A percentile compares a stretch with the other conserved stretches of the same genome.
Conservation (phyloP, 2,329 filamentous ascomycete genomes). For the Neopestalotiopsis clavispora region DNA sequence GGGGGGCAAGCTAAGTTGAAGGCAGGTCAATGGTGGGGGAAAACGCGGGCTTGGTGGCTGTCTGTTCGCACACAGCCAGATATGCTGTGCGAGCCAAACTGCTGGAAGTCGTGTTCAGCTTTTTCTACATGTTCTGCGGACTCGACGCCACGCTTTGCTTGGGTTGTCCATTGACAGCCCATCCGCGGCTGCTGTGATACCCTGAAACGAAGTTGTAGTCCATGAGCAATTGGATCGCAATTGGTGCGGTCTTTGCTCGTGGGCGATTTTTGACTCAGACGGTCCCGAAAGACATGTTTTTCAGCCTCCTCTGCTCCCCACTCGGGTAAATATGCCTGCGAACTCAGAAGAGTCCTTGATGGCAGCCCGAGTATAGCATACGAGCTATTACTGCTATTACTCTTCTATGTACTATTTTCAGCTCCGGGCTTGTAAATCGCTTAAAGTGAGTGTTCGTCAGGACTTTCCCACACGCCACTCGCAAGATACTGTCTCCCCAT, state of each 20-base stretch:
- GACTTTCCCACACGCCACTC: not conserved
- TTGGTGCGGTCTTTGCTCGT: not conserved
- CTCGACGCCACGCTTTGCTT: not conserved
- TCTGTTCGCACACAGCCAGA: not conserved
- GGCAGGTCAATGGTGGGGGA: too few species aligned
- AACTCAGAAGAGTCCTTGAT: not conserved
- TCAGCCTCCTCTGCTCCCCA: not conserved
- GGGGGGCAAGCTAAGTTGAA: not conserved
- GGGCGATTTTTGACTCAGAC: not conserved
- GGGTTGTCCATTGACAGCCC: not conserved
- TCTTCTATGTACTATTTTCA: not conserved
- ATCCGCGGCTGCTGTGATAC: not conserved
- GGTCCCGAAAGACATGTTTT: not conserved
- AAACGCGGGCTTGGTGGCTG: not conserved
- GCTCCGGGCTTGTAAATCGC: not conserved
- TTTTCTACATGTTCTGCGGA: not conserved
- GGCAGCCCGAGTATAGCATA: not conserved
- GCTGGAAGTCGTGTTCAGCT: constrained; percentile 9
- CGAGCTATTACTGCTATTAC: not conserved
- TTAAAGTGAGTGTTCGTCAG: not conserved
- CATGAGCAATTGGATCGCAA: not conserved
- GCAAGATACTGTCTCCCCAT: not conserved
- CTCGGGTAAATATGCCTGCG: not conserved
- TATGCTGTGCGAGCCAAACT: constrained; percentile 6
- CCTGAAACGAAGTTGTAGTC: not conserved